Evolutionary conservation across 2,329 filamentous ascomycete species (phyloP).

Genomic region (Cadophora malorum): DNA sequence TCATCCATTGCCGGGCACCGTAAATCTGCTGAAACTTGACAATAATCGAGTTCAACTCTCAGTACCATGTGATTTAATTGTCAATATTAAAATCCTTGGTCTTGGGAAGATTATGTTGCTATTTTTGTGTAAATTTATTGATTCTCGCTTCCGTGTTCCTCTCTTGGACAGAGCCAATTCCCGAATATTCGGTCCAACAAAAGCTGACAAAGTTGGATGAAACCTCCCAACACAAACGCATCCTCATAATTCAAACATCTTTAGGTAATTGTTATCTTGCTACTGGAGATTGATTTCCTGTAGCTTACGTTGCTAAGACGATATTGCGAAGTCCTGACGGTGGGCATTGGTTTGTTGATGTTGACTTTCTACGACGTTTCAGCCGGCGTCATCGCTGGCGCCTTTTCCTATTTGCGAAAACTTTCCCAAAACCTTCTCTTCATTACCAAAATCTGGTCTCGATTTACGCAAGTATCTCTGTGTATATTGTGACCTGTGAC

Average conservation of each 20-base stretch:
- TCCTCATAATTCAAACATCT: background rate
- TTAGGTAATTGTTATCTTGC: background rate
- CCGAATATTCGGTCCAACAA: constrained; percentile 10
- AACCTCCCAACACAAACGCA: background rate
- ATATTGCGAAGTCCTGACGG: background rate
- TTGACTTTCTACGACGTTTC: background rate
- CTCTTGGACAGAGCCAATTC: constrained; percentile 16
- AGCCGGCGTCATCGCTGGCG: background rate
- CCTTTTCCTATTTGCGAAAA: background rate
- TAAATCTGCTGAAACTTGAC: too few species aligned
- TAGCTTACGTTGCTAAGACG: background rate
- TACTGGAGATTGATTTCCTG: background rate
- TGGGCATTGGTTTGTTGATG: background rate
- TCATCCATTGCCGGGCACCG: too few species aligned
- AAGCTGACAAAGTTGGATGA: background rate
- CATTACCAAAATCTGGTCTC: too few species aligned
- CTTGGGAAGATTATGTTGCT: background rate
- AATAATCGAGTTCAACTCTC: too few species aligned
- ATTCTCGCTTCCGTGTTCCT: constrained; percentile 11
- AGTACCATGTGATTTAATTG: too few species aligned
- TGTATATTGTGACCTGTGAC: background rate
- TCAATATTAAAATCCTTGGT: too few species aligned
- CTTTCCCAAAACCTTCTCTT: background rate
- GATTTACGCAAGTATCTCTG: background rate
- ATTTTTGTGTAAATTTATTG: background rate